Conservation (phyloP, 2,329 filamentous ascomycete genomes). For the Tolypocladium capitatum region DNA sequence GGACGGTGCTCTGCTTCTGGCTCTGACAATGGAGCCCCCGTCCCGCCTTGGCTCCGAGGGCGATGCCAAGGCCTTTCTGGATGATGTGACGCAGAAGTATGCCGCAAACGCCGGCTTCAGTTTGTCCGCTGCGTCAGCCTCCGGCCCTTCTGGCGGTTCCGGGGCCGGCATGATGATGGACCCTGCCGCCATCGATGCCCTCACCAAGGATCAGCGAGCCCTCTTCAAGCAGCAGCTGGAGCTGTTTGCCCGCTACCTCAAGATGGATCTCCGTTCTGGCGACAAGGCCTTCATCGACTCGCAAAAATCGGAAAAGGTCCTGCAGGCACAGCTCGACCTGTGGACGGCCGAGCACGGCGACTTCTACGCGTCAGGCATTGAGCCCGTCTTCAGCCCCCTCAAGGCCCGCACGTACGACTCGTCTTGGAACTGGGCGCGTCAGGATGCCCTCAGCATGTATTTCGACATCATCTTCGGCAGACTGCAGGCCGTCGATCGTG, state of each 20-base stretch:
- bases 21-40: constrained; percentile 83
- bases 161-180: constrained; percentile 98
- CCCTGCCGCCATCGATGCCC: constrained; percentile 85
- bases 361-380: constrained; percentile 87
- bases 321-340: constrained; percentile 86
- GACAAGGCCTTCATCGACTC: constrained; percentile 84
- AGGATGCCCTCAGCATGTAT: constrained; percentile 96
- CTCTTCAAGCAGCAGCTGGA: constrained; percentile 98
- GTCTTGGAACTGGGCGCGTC: constrained; percentile 97
- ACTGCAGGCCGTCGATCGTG: constrained; percentile 82
- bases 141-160: constrained; percentile 56
- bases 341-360: constrained; percentile 96
- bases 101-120: constrained; percentile 72
- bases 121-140: constrained; percentile 62
- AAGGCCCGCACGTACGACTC: constrained; percentile 97
- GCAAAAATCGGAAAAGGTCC: constrained; percentile 71
- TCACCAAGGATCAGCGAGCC: constrained; percentile 91
- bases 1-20: constrained; percentile 77
- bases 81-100: constrained; percentile 81
- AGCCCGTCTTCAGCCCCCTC: constrained; percentile 82
- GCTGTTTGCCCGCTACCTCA: constrained; percentile 86
- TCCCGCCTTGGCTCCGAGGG: constrained; percentile 77
- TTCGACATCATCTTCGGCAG: constrained; percentile 98
- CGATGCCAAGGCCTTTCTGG: constrained; percentile 86
- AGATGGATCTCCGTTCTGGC: constrained; percentile 91